phyloP scores from a whole-genome alignment of 148 eudicot genomes.

The Amaranthus cruentus region DNA sequence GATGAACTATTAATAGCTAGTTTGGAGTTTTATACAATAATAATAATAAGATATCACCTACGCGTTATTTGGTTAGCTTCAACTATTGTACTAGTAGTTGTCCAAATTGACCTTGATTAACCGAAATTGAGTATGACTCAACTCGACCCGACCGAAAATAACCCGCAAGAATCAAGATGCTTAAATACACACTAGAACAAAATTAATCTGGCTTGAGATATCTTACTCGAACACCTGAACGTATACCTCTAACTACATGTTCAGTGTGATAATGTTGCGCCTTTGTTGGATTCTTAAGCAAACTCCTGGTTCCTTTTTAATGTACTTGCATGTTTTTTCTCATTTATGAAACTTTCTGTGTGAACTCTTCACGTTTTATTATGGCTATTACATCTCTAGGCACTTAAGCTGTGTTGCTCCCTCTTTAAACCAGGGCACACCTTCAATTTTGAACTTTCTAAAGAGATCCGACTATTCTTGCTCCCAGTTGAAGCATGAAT shows the following conservation, averaged over 20 bases:
- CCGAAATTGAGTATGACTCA: too few species aligned
- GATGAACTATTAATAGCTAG: too few species aligned
- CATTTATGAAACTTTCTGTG: neutral
- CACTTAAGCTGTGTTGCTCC: constrained; percentile 9
- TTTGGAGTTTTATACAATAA: neutral
- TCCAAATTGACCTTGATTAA: too few species aligned
- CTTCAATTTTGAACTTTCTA: constrained; percentile 63
- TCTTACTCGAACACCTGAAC: neutral
- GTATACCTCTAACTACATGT: neutral
- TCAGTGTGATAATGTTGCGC: neutral
- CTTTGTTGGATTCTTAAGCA: neutral
- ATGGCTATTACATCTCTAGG: neutral
- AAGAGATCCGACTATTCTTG: constrained; percentile 29
- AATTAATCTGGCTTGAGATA: neutral
- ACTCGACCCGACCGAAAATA: too few species aligned
- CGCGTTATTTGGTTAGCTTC: neutral
- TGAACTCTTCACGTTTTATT: constrained; percentile 3
- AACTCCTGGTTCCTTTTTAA: neutral
- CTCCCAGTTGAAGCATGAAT: constrained; percentile 31
- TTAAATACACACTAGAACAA: neutral
- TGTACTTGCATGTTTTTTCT: neutral
- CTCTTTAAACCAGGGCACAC: constrained; percentile 44
- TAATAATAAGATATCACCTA: neutral
- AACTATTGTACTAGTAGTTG: too few species aligned
- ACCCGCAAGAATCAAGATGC: neutral